These are phyloP conservation scores for Diaporthe australafricana DNA, from an alignment of 2,329 filamentous ascomycete genomes.

Conservation along the genomic window DNA sequence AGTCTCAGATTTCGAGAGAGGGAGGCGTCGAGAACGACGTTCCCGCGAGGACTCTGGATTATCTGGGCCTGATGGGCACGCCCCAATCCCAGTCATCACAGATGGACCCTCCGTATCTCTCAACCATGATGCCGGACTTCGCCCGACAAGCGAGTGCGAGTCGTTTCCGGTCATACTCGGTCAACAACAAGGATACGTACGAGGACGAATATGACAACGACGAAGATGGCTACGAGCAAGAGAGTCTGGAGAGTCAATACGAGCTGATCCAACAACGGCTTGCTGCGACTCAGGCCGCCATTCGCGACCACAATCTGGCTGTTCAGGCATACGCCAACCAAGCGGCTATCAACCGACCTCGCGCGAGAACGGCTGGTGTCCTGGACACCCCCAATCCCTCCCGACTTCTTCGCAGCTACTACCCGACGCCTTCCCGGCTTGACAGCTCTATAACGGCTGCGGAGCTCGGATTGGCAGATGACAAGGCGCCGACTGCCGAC, in stretches of 20 bases:
- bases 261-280: conserved; percentile 73
- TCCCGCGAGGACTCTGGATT: conserved; percentile 90
- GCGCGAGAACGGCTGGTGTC: conserved; percentile 89
- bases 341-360: conserved; percentile 82
- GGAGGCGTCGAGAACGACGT: conserved; percentile 89
- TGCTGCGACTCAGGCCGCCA: conserved; percentile 74
- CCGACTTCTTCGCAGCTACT: conserved; percentile 76
- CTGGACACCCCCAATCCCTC: conserved; percentile 78
- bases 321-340: conserved; percentile 93
- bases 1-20: conserved; percentile 88
- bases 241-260: conserved; percentile 66
- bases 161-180: conserved; percentile 95
- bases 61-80: conserved; percentile 93
- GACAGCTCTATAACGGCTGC: conserved; percentile 81
- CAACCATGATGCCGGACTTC: conserved; percentile 76
- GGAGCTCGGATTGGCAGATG: conserved; percentile 80
- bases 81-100: conserved; percentile 83
- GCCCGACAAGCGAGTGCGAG: conserved; percentile 83
- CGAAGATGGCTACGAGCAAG: conserved; percentile 60
- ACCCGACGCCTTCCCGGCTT: conserved; percentile 78
- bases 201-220: conserved; percentile 88
- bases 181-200: conserved; percentile 98
- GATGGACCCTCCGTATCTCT: conserved; percentile 79
- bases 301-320: conserved; percentile 91
- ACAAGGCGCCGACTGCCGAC: conserved; percentile 75